Conservation (phyloP, 2,329 filamentous ascomycete species). For the Ustulina deusta region DNA sequence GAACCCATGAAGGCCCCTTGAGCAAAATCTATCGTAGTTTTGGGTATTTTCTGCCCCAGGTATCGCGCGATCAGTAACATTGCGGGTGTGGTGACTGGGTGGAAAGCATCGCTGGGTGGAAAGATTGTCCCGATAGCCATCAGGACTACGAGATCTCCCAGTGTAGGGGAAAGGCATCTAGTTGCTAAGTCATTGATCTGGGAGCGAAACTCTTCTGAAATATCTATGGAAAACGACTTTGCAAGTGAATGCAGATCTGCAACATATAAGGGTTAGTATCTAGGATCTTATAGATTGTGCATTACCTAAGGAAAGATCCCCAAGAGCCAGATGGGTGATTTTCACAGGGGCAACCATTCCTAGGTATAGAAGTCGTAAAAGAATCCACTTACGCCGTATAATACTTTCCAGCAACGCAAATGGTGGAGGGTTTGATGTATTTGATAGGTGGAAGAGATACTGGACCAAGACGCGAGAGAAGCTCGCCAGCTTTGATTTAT, state of each 20-base stretch:
- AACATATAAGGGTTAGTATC: slow-evolving; percentile 18
- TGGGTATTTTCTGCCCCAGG: slow-evolving; percentile 80
- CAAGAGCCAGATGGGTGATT: background rate
- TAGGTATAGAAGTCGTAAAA: background rate
- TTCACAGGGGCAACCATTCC: slow-evolving; percentile 55
- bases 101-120: slow-evolving; percentile 96
- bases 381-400: slow-evolving; percentile 72
- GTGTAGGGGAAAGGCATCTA: slow-evolving; percentile 65
- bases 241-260: slow-evolving; percentile 78
- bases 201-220: slow-evolving; percentile 81
- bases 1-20: slow-evolving; percentile 84
- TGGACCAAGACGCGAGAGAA: slow-evolving; percentile 76
- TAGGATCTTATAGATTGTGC: background rate
- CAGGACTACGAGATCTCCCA: slow-evolving; percentile 83
- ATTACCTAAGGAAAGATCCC: background rate
- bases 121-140: slow-evolving; percentile 88
- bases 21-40: slow-evolving; percentile 73
- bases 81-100: slow-evolving; percentile 91
- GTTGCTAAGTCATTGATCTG: slow-evolving; percentile 71
- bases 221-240: slow-evolving; percentile 83
- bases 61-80: slow-evolving; percentile 87
- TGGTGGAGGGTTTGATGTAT: slow-evolving; percentile 58
- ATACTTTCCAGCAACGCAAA: slow-evolving; percentile 81
- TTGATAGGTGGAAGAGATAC: slow-evolving; percentile 65
- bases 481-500: slow-evolving; percentile 82